Evolutionary conservation across 202 grass and related monocot genomes (phyloP), one percentile per base, ranked within the genome.

Genomic region (Hordeum pubiflorum): DNA sequence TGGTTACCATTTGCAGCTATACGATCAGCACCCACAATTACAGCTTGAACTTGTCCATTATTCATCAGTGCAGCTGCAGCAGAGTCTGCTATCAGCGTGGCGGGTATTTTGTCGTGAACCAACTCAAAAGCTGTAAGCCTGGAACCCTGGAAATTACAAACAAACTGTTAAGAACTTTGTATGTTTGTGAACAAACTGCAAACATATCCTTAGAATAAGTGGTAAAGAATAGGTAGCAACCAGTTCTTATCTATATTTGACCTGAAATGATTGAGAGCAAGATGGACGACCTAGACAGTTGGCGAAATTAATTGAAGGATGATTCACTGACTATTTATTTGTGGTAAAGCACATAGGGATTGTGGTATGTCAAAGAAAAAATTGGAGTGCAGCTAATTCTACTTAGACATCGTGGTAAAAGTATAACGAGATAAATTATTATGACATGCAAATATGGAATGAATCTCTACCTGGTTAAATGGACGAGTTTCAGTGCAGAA

Each of bases 401-500:
- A 63, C 22, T 46, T 64, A 29, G 36, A 70, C 9, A 17, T 56
- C 40, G 56, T 34, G 4, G 8, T 48, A 46, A 2, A 75, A 37
- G 56, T 2, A 59, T 11, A 34, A 79, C 2, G 17, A 23, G 10
- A 2, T 63, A 31, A 56, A 31, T 76, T 27, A 36, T 36, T 50
- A 72, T 71, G 8, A 41, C 52, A 31, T 67, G 9, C 8, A 78
- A 59, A 69, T 71, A 26, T 73, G 21, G 7, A 71, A 72, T 74
- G 34, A 33, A 55, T 74, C 24, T 62, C 50, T 81, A 86, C 95
- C 89, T 98, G 96, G 80, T 98, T 98, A 83, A 98, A 98, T 77
- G 96, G 96, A 3, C 96, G 88, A 63, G 96, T 95, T 92, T 98
- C 92, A n/a, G 96, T 98, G 89, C 96, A 98, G 74, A 91, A 98